These are phyloP conservation scores for Kodamaea neixiangensis DNA, from an alignment of 805 yeast species.

Conservation along the genomic window DNA sequence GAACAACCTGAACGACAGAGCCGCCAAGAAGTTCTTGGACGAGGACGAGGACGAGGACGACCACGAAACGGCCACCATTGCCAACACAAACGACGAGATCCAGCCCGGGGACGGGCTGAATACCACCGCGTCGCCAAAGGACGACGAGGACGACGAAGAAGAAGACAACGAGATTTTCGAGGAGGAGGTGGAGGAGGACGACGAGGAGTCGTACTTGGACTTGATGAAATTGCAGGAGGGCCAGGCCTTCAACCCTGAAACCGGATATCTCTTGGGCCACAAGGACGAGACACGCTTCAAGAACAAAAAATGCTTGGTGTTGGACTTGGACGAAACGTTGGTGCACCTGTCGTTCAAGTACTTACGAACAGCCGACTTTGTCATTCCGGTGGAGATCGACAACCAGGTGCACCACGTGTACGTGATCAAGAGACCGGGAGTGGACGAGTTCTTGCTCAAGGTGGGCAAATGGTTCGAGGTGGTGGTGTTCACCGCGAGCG, in stretches of 20 bases:
- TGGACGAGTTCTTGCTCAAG: slow-evolving; percentile 81
- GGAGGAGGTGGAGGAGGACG: slow-evolving; percentile 27
- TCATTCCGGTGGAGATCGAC: slow-evolving; percentile 96
- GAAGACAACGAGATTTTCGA: slow-evolving; percentile 13
- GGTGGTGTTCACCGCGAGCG: slow-evolving; percentile 96
- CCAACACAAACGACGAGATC: slow-evolving; percentile 27
- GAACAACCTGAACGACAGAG: slow-evolving; percentile 8
- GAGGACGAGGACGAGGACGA: slow-evolving; percentile 25
- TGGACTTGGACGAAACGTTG: slow-evolving; percentile 93
- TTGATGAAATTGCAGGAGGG: slow-evolving; percentile 68
- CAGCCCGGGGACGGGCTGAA: slow-evolving; percentile 21
- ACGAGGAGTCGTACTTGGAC: slow-evolving; percentile 46
- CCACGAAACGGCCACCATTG: slow-evolving; percentile 43
- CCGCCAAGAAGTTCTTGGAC: slow-evolving; percentile 30
- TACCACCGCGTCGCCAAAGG: slow-evolving; percentile 16
- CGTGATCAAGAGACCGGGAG: slow-evolving; percentile 97
- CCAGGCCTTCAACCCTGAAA: slow-evolving; percentile 61
- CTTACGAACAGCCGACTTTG: slow-evolving; percentile 90
- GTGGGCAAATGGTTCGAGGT: slow-evolving; percentile 91
- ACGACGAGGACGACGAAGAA: slow-evolving; percentile 16
- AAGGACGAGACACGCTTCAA: slow-evolving; percentile 47
- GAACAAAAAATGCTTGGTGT: slow-evolving; percentile 79
- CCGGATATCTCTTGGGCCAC: slow-evolving; percentile 67
- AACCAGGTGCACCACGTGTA: slow-evolving; percentile 90
- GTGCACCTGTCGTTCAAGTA: slow-evolving; percentile 95